Evolutionary conservation across 129 eudicot genomes (phyloP).

Genomic region (Arctium lappa): DNA sequence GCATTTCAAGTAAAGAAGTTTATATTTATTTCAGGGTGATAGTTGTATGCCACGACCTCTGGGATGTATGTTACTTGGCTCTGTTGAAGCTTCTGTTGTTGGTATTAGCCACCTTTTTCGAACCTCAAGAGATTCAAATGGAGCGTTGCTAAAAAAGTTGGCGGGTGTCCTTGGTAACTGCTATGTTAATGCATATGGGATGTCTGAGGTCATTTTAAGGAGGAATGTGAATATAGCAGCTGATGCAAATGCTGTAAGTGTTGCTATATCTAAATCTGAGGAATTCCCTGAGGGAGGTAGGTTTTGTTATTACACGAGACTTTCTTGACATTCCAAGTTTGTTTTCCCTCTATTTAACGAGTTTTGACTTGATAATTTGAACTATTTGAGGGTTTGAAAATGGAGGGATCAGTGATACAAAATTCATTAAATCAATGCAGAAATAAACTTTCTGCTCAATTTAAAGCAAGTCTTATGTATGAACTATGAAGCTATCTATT

Average conservation of each 20-base stretch:
- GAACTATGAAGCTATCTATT: background rate
- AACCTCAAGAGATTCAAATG: conserved; percentile 66
- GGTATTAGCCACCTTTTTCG: conserved; percentile 75
- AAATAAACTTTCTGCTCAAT: too few species aligned
- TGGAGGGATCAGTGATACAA: background rate
- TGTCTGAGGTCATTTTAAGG: conserved; percentile 61
- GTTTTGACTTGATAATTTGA: background rate
- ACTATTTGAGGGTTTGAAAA: background rate
- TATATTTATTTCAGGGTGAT: conserved; percentile 40
- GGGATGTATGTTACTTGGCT: conserved; percentile 48
- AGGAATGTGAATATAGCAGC: conserved; percentile 67
- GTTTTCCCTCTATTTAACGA: background rate
- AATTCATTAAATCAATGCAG: background rate
- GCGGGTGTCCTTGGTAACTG: conserved; percentile 56
- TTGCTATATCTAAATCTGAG: conserved; percentile 56
- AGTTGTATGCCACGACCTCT: conserved; percentile 28
- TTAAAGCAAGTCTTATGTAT: background rate
- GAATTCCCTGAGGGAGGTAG: conserved; percentile 46
- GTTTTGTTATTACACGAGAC: background rate
- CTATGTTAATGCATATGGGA: conserved; percentile 44
- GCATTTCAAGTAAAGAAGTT: background rate
- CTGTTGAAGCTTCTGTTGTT: conserved; percentile 82
- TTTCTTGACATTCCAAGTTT: background rate
- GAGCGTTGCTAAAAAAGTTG: conserved; percentile 64
- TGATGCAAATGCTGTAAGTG: conserved; percentile 77